Percentiles rank a stretch among this genome's conserved stretches.
phyloP scores from a whole-genome alignment of 176 grass and related monocot species.

The Carex scoparia region DNA sequence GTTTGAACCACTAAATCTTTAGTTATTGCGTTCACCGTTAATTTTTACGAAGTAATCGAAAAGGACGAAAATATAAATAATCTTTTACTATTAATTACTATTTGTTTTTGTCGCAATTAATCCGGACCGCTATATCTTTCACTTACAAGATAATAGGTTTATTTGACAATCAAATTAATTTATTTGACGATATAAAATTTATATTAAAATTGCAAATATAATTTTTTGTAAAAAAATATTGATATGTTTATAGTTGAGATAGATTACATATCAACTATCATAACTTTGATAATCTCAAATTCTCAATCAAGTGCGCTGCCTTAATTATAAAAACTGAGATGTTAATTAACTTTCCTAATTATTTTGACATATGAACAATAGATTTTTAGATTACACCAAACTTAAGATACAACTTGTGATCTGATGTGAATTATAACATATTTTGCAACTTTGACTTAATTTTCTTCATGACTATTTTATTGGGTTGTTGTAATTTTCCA shows the following conservation, averaged over 20 bases:
- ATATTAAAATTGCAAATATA: too few species aligned
- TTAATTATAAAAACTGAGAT: not conserved
- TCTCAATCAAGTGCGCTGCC: too few species aligned
- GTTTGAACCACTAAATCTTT: slow-evolving; percentile 1
- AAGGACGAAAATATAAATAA: not conserved
- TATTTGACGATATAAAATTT: not conserved
- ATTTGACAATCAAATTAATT: not conserved
- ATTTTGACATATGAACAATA: not conserved
- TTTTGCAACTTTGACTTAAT: too few species aligned
- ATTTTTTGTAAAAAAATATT: too few species aligned
- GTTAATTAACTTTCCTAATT: not conserved
- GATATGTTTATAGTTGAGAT: too few species aligned
- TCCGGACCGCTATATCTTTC: not conserved
- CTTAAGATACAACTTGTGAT: too few species aligned
- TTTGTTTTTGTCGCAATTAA: not conserved
- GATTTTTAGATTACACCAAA: not conserved
- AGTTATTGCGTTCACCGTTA: not conserved
- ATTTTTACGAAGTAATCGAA: not conserved
- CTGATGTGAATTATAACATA: too few species aligned
- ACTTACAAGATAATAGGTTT: not conserved
- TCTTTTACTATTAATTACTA: not conserved
- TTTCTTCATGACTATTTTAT: too few species aligned
- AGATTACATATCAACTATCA: too few species aligned
- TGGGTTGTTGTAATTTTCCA: too few species aligned
- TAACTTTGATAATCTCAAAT: too few species aligned